phyloP scores from a whole-genome alignment of 2,329 filamentous ascomycete species.

The Zarea fungicola region DNA sequence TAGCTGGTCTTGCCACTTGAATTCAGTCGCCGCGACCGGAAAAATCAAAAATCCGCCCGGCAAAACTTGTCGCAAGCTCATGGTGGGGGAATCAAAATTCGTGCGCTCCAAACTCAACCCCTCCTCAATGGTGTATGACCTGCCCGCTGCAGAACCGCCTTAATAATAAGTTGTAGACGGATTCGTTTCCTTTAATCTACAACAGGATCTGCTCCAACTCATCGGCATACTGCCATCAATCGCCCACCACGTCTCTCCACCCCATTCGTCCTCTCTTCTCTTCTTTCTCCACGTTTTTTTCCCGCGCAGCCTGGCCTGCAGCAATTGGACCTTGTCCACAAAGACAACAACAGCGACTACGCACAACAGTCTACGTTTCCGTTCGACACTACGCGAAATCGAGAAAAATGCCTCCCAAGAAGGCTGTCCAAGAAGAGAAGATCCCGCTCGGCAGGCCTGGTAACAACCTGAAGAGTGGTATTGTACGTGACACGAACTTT shows the following conservation, averaged over 20 bases:
- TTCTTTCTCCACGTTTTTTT: conserved; percentile 49
- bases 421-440: conserved; percentile 87
- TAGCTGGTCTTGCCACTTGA: too few relatives aligned
- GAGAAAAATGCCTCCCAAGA: conserved; percentile 93
- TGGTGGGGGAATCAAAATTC: conserved; percentile 12
- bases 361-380: conserved; percentile 40
- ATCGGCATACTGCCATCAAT: conserved; percentile 10
- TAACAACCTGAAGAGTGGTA: conserved; percentile 98
- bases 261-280: conserved; percentile 38
- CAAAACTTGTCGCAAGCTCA: too few relatives aligned
- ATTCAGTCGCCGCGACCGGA: background rate
- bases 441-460: conserved; percentile 90
- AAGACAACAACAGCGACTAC: conserved; percentile 42
- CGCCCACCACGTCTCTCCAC: conserved; percentile 37
- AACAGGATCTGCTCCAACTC: background rate
- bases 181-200: conserved; percentile 3
- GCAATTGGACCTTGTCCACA: conserved; percentile 45
- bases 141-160: background rate
- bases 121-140: too few relatives aligned
- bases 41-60: conserved; percentile 7
- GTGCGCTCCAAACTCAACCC: conserved; percentile 3
- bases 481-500: conserved; percentile 55
- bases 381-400: conserved; percentile 56
- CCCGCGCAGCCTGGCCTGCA: conserved; percentile 64
- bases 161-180: conserved; percentile 6